Conservation (phyloP, 352 stramenopile genomes). For the Pythium phragmitis region DNA sequence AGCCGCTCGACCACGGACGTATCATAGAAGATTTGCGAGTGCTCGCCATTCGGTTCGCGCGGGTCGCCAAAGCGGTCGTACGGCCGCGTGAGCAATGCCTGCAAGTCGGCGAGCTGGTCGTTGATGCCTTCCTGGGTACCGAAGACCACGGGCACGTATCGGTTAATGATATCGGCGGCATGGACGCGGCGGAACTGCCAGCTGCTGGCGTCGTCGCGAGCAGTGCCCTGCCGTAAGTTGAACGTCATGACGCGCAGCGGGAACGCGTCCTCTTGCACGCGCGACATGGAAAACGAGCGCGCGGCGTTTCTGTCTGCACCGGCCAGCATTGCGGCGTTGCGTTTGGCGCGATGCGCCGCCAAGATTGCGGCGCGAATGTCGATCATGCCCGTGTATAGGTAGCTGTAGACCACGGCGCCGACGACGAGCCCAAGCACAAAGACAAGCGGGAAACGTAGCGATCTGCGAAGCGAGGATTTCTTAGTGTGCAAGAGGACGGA, state of each 20-base stretch:
- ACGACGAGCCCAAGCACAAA: slow-evolving; percentile 9
- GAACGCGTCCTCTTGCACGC: slow-evolving; percentile 17
- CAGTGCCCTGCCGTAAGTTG: slow-evolving; percentile 36
- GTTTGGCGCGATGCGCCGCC: slow-evolving; percentile 5
- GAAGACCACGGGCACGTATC: slow-evolving; percentile 30
- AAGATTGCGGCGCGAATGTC: slow-evolving; percentile 9
- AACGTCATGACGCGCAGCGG: slow-evolving; percentile 38
- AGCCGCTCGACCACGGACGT: slow-evolving; percentile 31
- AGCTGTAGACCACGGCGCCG: slow-evolving; percentile 9
- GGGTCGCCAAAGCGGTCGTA: slow-evolving; percentile 37
- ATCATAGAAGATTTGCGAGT: slow-evolving; percentile 44
- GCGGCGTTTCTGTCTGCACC: not conserved
- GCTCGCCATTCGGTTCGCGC: slow-evolving; percentile 31
- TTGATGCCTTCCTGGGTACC: slow-evolving; percentile 38
- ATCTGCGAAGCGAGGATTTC: not conserved
- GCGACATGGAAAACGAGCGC: not conserved
- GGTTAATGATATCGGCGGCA: slow-evolving; percentile 38
- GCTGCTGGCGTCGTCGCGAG: slow-evolving; percentile 30
- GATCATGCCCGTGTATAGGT: slow-evolving; percentile 15
- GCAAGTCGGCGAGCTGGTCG: slow-evolving; percentile 32
- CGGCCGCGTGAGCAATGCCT: slow-evolving; percentile 23
- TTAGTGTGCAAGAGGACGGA: not conserved
- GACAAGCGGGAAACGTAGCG: not conserved
- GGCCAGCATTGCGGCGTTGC: not conserved
- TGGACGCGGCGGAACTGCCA: slow-evolving; percentile 37